Conservation (phyloP, 306 rosid genomes). For the Pterocarpus macrocarpus region DNA sequence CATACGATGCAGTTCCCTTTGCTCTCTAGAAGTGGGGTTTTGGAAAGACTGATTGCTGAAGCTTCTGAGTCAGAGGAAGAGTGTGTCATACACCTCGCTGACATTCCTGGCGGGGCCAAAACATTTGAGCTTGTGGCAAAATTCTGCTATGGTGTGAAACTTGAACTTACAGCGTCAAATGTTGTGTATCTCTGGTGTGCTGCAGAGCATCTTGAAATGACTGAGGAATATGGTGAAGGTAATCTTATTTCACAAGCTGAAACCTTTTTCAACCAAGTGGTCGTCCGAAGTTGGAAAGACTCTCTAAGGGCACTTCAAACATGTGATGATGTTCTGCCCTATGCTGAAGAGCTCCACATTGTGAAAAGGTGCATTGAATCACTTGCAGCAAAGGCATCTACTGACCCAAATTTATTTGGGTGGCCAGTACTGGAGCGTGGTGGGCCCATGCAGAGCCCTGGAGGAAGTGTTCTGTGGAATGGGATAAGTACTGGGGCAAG, state of each 20-base stretch:
- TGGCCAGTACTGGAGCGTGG: conserved; percentile 96
- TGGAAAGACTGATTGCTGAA: conserved; percentile 86
- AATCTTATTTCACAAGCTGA: conserved; percentile 83
- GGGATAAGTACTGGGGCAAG: conserved; percentile 99
- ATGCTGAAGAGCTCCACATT: conserved; percentile 81
- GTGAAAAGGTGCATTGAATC: conserved; percentile 91
- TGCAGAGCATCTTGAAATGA: conserved; percentile 92
- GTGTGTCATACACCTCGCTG: conserved; percentile 60
- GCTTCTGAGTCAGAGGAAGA: conserved; percentile 82
- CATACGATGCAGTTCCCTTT: conserved; percentile 87
- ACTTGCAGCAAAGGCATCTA: conserved; percentile 83
- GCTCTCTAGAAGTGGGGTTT: conserved; percentile 95
- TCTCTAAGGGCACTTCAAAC: conserved; percentile 89
- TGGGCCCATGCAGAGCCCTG: conserved; percentile 99
- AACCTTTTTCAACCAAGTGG: conserved; percentile 81
- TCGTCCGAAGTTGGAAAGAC: conserved; percentile 91
- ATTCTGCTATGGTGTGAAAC: conserved; percentile 97
- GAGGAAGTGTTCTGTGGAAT: conserved; percentile 98
- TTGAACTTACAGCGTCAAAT: conserved; percentile 92
- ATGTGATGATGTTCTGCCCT: conserved; percentile 66
- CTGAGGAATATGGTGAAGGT: conserved; percentile 91
- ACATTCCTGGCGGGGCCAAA: conserved; percentile 94
- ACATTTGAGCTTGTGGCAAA: conserved; percentile 93
- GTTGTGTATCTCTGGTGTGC: conserved; percentile 91
- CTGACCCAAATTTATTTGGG: conserved; percentile 93